Conservation (phyloP, 2,329 filamentous ascomycete genomes). For the Fusarium oligoseptatum region DNA sequence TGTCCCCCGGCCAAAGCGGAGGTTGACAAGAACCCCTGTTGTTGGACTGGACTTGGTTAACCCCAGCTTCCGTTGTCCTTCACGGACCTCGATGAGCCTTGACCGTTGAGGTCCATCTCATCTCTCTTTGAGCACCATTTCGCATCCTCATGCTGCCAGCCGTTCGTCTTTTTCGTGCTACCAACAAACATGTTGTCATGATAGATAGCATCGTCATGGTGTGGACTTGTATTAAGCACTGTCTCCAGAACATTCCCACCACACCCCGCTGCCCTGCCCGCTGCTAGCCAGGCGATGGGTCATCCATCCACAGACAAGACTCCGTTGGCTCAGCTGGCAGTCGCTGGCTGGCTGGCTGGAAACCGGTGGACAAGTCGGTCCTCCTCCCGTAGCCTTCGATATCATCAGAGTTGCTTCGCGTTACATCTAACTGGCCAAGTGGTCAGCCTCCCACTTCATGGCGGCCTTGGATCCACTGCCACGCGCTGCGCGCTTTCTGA, state of each 20-base stretch:
- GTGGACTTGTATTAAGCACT: background rate
- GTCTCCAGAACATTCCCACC: constrained; percentile 15
- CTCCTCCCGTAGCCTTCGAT: constrained; percentile 15
- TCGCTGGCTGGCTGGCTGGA: constrained; percentile 8
- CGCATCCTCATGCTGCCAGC: background rate
- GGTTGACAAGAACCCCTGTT: constrained; percentile 34
- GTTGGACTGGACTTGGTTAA: constrained; percentile 17
- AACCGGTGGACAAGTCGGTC: constrained; percentile 3
- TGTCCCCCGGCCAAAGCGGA: constrained; percentile 29
- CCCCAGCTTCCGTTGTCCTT: constrained; percentile 21
- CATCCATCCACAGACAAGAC: constrained; percentile 14
- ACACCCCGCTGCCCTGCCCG: constrained; percentile 16
- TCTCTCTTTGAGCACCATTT: background rate
- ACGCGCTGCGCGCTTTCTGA: constrained; percentile 3
- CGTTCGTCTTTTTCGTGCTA: background rate
- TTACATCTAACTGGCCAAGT: constrained; percentile 4
- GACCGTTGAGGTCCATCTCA: background rate
- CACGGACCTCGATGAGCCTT: background rate
- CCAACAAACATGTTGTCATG: background rate
- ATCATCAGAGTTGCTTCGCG: constrained; percentile 12
- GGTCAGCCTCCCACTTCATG: background rate
- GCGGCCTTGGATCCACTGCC: constrained; percentile 5
- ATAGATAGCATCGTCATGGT: background rate
- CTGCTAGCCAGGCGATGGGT: constrained; percentile 22
- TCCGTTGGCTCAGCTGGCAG: constrained; percentile 29